Evolutionary conservation across 2,329 filamentous ascomycete species (phyloP), one percentile per base, ranked within the genome.

Genomic region (Ophiostoma sp.): DNA sequence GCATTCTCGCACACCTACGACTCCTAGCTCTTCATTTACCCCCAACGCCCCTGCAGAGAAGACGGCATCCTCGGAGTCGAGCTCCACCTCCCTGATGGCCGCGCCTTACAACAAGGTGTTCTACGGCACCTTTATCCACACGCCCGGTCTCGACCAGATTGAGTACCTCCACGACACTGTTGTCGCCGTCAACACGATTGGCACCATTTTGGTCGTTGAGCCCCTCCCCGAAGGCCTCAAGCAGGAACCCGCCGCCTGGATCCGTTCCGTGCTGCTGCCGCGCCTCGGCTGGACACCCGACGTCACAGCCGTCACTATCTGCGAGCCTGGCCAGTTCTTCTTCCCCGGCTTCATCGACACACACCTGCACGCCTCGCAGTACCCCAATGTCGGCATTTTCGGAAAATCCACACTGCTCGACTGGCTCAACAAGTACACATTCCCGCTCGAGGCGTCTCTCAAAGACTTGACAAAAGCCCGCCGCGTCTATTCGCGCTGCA

Each of bases 391-490:
- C 1, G 95, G 95, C 71, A 90, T 99, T 73, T 98, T 98, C 77
- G 95, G 95, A 76, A 95, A 94, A 74, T 90, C 92, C 0, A 97
- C 94, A 0, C 88, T 99, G 41, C 86, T 99, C 17, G 90, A 95
- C 80, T 99, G 95, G 95, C 84, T 99, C 5, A 87, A 94, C 76
- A 95, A 85, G 20, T 98, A 99, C 82, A 99, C 95, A 0, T 99
- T 98, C 77, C 95, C 95, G 0, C 86, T 97, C 73, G 95, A 99
- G 80, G 84, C 89, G 0, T 93, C 90, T 11, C 87, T 97, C 72
- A 81, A 84, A 7, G 83, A 87, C 73, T 80, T 88, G 5, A 73
- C 80, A 70, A 88, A 86, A 76, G 93, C 93, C 0, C 83, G 83
- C 17, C 83, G 82, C 48, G 89, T 96, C 72, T 99, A 98, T 80